Conservation (phyloP, 371 early-diverging fungal genomes). For the Sporodiniella umbellata region DNA sequence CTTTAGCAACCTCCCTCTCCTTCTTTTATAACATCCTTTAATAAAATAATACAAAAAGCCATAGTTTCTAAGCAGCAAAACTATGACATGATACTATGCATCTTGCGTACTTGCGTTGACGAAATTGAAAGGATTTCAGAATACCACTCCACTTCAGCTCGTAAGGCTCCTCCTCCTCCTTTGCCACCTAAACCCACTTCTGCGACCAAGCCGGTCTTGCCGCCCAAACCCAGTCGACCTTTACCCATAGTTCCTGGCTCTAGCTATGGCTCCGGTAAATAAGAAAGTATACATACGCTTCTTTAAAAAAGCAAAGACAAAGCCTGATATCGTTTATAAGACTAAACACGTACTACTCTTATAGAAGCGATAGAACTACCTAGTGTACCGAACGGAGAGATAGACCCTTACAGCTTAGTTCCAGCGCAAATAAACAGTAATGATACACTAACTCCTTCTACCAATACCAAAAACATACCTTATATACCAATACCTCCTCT, state of each 20-base stretch:
- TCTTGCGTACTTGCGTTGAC: constrained; percentile 20
- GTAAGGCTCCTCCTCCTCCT: constrained; percentile 13
- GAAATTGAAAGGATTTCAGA: constrained; percentile 22
- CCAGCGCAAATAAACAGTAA: constrained; percentile 51
- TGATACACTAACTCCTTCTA: constrained; percentile 31
- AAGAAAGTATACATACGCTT: too few species aligned
- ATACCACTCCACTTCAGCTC: constrained; percentile 10
- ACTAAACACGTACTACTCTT: background rate
- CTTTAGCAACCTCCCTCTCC: background rate
- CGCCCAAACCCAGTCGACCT: constrained; percentile 17
- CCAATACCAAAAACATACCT: constrained; percentile 35
- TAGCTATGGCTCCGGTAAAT: background rate
- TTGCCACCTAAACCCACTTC: constrained; percentile 22
- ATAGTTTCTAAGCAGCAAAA: constrained; percentile 25
- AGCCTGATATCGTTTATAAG: too few species aligned
- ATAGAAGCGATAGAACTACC: background rate
- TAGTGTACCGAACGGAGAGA: constrained; percentile 34
- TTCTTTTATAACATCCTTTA: background rate
- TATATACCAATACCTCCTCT: constrained; percentile 51
- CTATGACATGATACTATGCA: constrained; percentile 11
- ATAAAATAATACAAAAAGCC: constrained; percentile 6
- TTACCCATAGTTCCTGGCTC: background rate
- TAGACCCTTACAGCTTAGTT: constrained; percentile 39
- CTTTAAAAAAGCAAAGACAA: too few species aligned
- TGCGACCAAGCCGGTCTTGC: constrained; percentile 26